Conservation (phyloP, 148 eudicot species). For the Tetragonia tetragonoides region DNA sequence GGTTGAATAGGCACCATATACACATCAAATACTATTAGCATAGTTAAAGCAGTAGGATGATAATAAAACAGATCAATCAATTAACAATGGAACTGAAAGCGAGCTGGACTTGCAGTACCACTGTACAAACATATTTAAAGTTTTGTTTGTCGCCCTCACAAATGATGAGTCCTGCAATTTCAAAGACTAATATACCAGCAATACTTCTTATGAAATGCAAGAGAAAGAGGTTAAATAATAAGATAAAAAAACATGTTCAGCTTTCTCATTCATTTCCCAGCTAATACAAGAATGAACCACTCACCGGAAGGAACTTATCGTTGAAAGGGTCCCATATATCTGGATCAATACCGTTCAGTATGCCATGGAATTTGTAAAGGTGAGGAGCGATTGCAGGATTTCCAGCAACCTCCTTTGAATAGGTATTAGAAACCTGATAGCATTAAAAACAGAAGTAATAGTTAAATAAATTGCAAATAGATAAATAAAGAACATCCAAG, state of each 20-base stretch:
- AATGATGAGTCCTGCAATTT: background rate
- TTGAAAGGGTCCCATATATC: slow-evolving; percentile 96
- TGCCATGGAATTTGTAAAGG: slow-evolving; percentile 86
- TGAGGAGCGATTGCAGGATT: slow-evolving; percentile 75
- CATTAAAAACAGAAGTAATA: background rate
- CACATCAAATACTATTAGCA: background rate
- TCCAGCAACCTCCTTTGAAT: slow-evolving; percentile 84
- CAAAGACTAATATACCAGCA: background rate
- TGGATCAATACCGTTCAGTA: slow-evolving; percentile 94
- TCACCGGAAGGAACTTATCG: slow-evolving; percentile 87
- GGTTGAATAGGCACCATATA: background rate
- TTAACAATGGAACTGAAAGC: background rate
- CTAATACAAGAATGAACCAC: slow-evolving; percentile 24
- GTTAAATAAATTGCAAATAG: background rate
- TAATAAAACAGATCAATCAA: background rate
- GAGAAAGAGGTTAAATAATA: background rate
- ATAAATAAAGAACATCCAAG: background rate
- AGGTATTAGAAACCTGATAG: slow-evolving; percentile 83
- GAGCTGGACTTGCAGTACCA: background rate
- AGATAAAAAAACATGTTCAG: background rate
- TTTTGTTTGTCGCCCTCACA: background rate
- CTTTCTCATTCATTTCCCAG: background rate
- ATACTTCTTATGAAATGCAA: background rate
- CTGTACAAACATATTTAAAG: background rate
- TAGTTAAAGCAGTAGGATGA: background rate